Conservation (phyloP, 2,329 filamentous ascomycete genomes). For the Pleochaeta shiraiana region DNA sequence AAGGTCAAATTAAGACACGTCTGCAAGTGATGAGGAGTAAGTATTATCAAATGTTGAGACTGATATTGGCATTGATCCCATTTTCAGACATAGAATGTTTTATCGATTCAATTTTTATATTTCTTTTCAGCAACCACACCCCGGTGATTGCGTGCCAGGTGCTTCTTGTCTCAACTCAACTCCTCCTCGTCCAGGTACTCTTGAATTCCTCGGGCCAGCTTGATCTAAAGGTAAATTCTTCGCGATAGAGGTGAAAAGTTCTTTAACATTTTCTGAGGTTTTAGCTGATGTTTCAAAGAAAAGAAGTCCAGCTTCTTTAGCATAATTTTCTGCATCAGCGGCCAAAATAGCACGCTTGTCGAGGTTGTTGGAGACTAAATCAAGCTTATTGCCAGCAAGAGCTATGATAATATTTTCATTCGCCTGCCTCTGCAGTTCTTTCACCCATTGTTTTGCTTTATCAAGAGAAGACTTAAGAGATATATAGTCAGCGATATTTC, state of each 20-base stretch:
- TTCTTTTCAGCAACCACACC: conserved; percentile 37
- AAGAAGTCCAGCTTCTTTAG: conserved; percentile 74
- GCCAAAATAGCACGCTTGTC: conserved; percentile 86
- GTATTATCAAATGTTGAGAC: not conserved
- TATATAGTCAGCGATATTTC: too few species aligned
- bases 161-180: conserved; percentile 38
- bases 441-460: conserved; percentile 98
- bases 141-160: conserved; percentile 33
- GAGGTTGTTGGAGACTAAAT: conserved; percentile 81
- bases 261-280: conserved; percentile 86
- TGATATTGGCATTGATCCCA: not conserved
- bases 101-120: conserved; percentile 8
- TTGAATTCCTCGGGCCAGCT: conserved; percentile 71
- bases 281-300: conserved; percentile 99
- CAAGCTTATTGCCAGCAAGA: conserved; percentile 91
- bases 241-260: conserved; percentile 92
- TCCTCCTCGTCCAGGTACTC: conserved; percentile 38
- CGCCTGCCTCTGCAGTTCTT: conserved; percentile 93
- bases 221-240: conserved; percentile 96
- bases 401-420: conserved; percentile 99
- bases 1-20: conserved; percentile 5
- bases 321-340: conserved; percentile 86
- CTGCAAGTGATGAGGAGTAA: not conserved
- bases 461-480: conserved; percentile 87
- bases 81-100: conserved; percentile 7